These are phyloP conservation scores for Daldinia vernicosa DNA, from an alignment of 495 filamentous ascomycete species.

Conservation along the genomic window DNA sequence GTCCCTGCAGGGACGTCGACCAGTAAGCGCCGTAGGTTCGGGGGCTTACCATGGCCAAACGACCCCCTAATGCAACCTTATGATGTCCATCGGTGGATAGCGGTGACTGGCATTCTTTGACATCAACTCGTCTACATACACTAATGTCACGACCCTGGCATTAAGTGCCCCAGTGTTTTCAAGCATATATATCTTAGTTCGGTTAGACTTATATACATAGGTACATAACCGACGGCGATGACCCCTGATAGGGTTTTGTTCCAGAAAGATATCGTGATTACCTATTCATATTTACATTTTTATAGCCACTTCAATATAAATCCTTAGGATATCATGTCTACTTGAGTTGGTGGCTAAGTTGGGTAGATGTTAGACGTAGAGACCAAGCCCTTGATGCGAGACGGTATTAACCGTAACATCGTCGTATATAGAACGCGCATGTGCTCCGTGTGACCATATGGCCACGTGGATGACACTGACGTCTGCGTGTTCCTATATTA, in stretches of 20 bases:
- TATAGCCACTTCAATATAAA: background rate
- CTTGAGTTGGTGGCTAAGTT: background rate
- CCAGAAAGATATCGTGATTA: background rate
- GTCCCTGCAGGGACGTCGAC: constrained; percentile 34
- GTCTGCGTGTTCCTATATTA: constrained; percentile 4
- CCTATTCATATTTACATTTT: background rate
- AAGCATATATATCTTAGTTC: background rate
- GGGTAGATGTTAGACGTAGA: background rate
- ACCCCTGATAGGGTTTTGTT: constrained; percentile 13
- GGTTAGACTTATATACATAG: constrained; percentile 9
- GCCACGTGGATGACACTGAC: constrained; percentile 36
- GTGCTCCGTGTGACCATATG: constrained; percentile 24
- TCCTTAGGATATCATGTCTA: background rate
- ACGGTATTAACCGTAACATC: background rate
- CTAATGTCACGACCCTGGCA: constrained; percentile 17
- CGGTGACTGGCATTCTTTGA: constrained; percentile 21
- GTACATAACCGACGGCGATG: background rate
- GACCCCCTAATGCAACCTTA: constrained; percentile 37
- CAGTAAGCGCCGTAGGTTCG: constrained; percentile 23
- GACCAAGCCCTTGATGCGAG: background rate
- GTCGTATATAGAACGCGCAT: constrained; percentile 9
- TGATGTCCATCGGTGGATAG: constrained; percentile 29
- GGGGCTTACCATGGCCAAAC: constrained; percentile 42
- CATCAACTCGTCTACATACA: constrained; percentile 23
- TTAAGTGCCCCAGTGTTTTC: constrained; percentile 9